phyloP scores from a whole-genome alignment of 768 basidiomycete species.

The Boletus huronensis region DNA sequence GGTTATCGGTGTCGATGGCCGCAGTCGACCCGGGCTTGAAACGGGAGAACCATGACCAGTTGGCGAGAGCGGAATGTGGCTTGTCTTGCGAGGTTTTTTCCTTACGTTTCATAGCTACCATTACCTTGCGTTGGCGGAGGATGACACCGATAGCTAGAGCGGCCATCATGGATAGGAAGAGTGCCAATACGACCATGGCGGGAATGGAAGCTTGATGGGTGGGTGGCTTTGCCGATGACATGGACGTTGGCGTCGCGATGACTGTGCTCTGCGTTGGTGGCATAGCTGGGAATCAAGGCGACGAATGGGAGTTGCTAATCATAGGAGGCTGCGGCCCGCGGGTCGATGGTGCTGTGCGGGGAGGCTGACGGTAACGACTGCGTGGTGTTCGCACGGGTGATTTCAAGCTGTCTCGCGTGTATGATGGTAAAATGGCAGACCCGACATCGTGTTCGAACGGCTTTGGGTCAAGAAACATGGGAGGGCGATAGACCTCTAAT shows the following conservation, averaged over 20 bases:
- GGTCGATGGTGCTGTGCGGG: not conserved
- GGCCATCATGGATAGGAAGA: conserved; percentile 20
- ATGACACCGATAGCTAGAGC: conserved; percentile 17
- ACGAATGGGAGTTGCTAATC: not conserved
- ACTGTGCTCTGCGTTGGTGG: conserved; percentile 14
- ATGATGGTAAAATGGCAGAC: not conserved
- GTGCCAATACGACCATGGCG: conserved; percentile 18
- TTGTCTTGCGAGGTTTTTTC: not conserved
- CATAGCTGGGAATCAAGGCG: conserved; percentile 5
- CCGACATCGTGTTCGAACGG: not conserved
- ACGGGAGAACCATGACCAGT: conserved; percentile 1
- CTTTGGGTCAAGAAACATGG: not conserved
- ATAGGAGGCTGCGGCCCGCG: not conserved
- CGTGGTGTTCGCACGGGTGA: not conserved
- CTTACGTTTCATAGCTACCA: not conserved
- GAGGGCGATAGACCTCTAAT: not conserved
- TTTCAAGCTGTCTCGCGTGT: not conserved
- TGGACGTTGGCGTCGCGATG: not conserved
- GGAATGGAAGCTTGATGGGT: conserved; percentile 14
- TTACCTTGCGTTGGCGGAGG: conserved; percentile 16
- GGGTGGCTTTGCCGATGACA: not conserved
- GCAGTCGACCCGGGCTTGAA: not conserved
- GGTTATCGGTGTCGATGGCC: not conserved
- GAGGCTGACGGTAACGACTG: conserved; percentile 13
- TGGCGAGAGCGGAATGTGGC: not conserved